These are phyloP conservation scores for Mercurialis annua DNA, from an alignment of 345 rosid species.

Conservation along the genomic window DNA sequence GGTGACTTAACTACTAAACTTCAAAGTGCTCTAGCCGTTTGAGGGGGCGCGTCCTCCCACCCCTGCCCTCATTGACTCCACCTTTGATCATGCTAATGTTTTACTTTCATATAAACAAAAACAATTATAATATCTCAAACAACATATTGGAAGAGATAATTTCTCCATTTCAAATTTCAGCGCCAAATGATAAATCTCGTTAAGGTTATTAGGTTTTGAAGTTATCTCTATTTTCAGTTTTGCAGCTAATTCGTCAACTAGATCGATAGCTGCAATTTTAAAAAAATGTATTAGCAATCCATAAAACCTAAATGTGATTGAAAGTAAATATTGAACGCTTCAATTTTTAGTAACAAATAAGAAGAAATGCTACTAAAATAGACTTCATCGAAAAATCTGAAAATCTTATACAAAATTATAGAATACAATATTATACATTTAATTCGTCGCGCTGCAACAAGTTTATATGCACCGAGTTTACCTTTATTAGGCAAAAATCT, in stretches of 20 bases:
- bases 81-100: conserved; percentile 92
- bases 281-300: conserved; percentile 17
- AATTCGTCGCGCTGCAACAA: too few relatives aligned
- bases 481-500: conserved; percentile 99
- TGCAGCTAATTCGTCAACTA: conserved; percentile 99
- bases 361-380: too few relatives aligned
- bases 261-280: conserved; percentile 76
- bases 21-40: too few relatives aligned
- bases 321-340: neutral
- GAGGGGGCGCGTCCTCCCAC: too few relatives aligned
- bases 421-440: too few relatives aligned
- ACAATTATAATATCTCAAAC: too few relatives aligned
- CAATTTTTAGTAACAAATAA: neutral
- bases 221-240: conserved; percentile 99
- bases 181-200: conserved; percentile 89
- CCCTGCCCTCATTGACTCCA: conserved; percentile 95
- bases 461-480: too few relatives aligned
- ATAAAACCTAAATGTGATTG: neutral
- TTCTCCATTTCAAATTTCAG: conserved; percentile 98
- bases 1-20: too few relatives aligned
- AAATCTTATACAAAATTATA: too few relatives aligned
- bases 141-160: conserved; percentile 81
- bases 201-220: conserved; percentile 96
- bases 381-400: too few relatives aligned
- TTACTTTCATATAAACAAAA: too few relatives aligned